Base-by-base conservation (phyloP, 2,329 filamentous ascomycete genomes). In the Delphinella strobiligena region DNA sequence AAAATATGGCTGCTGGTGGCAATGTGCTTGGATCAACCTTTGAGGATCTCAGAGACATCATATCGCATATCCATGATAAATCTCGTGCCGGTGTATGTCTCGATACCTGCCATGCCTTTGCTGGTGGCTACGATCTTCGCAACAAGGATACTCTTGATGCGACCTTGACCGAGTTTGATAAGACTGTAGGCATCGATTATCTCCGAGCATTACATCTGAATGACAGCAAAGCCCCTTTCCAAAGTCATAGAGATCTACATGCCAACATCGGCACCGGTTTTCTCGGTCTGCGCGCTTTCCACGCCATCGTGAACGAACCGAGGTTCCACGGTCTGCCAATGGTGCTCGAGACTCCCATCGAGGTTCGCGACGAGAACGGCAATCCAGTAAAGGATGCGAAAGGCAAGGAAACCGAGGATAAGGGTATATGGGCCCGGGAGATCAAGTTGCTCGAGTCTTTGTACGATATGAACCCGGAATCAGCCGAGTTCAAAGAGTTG, bases 231-330 rank as follows among this genome's bases (percentile, higher is more conserved):
- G 86, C 88, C 0, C 89, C 91, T 0, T 68, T 93, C 19, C 69
- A 63, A 31, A 91, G 85, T 27, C 75, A 86, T 48, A 77, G 88
- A 31, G 91, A 98, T 57, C 64, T 96, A 2, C 91, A 98, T 61
- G 87, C 89, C 48, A 96, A 95, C 56, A 96, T 98, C 47, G 91
- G 91, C 18, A 93, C 87, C 0, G 91, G 91, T 1, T 98, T 93
- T 55, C 71, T 98, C 0, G 91, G 91, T 1, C 71, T 98, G 12
- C 75, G 83, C 16, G 83, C 88, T 2, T 98, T 98, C 60, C 85
- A 94, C 63, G 85, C 80, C 54, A 66, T 98, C 44, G 80, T 96
- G 69, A 96, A 96, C 59, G 78, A 86, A 53, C 67, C 71, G 18
- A 68, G 75, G 1, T 82, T 96, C 44, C 74, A 82, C 49, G 76